Conservation (phyloP, 805 yeast genomes). For the Torulaspora delbrueckii region DNA sequence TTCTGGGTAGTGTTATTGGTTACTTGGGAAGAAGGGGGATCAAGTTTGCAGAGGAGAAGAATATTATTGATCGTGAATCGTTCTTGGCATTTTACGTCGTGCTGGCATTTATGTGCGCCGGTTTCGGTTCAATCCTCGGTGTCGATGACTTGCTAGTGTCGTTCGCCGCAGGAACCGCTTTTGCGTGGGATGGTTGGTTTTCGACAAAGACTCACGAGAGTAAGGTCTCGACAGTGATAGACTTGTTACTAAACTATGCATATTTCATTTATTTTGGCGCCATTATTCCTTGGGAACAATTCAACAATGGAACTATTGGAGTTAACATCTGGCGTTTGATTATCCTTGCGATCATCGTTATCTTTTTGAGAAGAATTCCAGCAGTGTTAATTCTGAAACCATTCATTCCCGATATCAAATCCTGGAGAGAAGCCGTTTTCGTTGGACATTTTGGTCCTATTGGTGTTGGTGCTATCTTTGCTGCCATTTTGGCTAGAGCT, state of each 20-base stretch:
- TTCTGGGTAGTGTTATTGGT: slow-evolving; percentile 72
- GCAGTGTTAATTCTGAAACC: slow-evolving; percentile 72
- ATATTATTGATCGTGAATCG: slow-evolving; percentile 80
- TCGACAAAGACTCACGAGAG: slow-evolving; percentile 76
- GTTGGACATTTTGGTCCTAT: slow-evolving; percentile 96
- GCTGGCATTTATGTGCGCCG: slow-evolving; percentile 79
- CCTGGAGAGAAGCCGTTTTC: slow-evolving; percentile 91
- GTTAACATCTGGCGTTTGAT: slow-evolving; percentile 75
- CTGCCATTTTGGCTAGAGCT: slow-evolving; percentile 71
- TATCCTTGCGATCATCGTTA: slow-evolving; percentile 64
- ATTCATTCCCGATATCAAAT: slow-evolving; percentile 76
- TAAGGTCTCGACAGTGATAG: slow-evolving; percentile 87
- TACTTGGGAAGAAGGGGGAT: slow-evolving; percentile 64
- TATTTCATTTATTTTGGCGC: slow-evolving; percentile 90
- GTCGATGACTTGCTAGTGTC: slow-evolving; percentile 85
- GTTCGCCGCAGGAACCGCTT: slow-evolving; percentile 90
- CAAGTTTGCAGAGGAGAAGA: slow-evolving; percentile 62
- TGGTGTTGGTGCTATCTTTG: slow-evolving; percentile 90
- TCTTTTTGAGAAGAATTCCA: slow-evolving; percentile 76
- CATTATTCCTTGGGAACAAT: slow-evolving; percentile 81
- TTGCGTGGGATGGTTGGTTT: slow-evolving; percentile 92
- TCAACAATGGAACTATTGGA: slow-evolving; percentile 58
- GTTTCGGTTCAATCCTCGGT: slow-evolving; percentile 82
- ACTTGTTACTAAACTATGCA: slow-evolving; percentile 72
- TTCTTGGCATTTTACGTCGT: slow-evolving; percentile 80